These are phyloP conservation scores for Colletotrichum sp. DNA, from an alignment of 2,329 filamentous ascomycete species.

Conservation along the genomic window DNA sequence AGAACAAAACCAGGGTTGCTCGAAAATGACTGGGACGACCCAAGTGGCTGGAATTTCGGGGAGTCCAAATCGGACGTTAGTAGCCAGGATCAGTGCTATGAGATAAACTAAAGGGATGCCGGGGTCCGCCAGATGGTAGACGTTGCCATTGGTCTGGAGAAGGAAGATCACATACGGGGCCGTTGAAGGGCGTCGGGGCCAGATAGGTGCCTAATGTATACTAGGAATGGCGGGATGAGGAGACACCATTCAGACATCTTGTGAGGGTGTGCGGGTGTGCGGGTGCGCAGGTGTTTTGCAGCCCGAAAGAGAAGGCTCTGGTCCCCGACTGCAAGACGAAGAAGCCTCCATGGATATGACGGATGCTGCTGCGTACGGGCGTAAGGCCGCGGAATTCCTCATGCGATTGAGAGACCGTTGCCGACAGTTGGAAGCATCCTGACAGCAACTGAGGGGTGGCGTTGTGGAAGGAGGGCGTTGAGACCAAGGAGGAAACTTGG, in stretches of 20 bases:
- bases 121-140: not conserved
- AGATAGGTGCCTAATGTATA: not conserved
- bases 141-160: not conserved
- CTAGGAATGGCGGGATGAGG: not conserved
- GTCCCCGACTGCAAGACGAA: not conserved
- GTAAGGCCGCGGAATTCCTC: not conserved
- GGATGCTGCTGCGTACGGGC: not conserved
- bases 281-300: not conserved
- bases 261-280: not conserved
- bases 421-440: not conserved
- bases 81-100: not conserved
- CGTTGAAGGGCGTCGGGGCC: not conserved
- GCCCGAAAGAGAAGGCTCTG: not conserved
- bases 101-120: not conserved
- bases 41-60: not conserved
- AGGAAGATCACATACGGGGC: not conserved
- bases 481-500: not conserved
- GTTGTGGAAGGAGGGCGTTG: not conserved
- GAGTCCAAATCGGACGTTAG: not conserved
- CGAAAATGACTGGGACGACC: not conserved
- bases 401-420: not conserved
- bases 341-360: not conserved
- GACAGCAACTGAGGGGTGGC: not conserved
- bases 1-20: not conserved
- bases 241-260: not conserved